phyloP scores from a whole-genome alignment of 2,329 filamentous ascomycete species.

The Penicillium olsonii region DNA sequence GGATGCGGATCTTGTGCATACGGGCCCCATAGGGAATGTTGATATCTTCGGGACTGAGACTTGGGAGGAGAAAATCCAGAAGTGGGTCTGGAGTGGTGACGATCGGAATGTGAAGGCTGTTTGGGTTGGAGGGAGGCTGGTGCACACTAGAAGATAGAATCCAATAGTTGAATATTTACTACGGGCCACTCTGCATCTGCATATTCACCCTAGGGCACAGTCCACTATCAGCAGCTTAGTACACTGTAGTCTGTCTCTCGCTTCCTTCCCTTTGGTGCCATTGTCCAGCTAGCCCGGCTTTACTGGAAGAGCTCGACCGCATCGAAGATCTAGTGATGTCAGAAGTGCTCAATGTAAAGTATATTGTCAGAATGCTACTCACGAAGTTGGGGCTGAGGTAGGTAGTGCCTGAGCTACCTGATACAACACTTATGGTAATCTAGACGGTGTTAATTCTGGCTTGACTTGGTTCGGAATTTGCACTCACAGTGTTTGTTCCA shows the following conservation, averaged over 20 bases:
- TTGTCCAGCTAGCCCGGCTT: not conserved
- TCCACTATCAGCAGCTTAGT: too few relatives aligned
- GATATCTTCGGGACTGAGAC: conserved; percentile 89
- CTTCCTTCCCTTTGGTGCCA: too few relatives aligned
- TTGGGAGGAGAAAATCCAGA: conserved; percentile 84
- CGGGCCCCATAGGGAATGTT: conserved; percentile 63
- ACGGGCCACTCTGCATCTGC: too few relatives aligned
- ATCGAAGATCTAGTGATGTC: conserved; percentile 28
- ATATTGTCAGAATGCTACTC: conserved; percentile 15
- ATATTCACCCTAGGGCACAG: too few relatives aligned
- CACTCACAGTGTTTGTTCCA: conserved; percentile 58
- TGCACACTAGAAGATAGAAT: conserved; percentile 56
- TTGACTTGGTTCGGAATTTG: not conserved
- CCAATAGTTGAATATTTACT: not conserved
- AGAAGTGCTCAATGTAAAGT: not conserved
- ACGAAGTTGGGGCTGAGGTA: conserved; percentile 61
- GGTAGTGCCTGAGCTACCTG: conserved; percentile 57
- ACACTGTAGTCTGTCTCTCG: too few relatives aligned
- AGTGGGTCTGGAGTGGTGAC: conserved; percentile 94
- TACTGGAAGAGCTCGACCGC: conserved; percentile 35
- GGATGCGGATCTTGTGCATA: conserved; percentile 31
- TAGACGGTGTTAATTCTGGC: conserved; percentile 7
- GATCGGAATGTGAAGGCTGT: conserved; percentile 86
- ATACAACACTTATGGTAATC: conserved; percentile 60
- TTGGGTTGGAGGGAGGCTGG: conserved; percentile 83